Base-by-base conservation (phyloP, 495 filamentous ascomycete species). In the Trichodelitschia bisporula region DNA sequence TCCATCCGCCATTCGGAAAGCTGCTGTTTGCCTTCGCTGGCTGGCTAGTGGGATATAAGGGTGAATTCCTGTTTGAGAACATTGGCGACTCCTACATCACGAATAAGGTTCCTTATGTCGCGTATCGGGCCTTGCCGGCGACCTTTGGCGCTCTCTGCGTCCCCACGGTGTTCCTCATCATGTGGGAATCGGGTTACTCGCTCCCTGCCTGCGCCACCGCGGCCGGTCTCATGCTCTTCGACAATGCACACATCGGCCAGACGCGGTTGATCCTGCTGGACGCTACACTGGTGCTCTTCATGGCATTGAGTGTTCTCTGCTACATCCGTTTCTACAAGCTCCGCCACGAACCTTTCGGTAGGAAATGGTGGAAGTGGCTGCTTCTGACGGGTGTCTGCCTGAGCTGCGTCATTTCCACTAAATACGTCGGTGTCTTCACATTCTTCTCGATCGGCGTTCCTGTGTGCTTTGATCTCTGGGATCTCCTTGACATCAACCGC, bases 301-400 rank as follows among this genome's bases (percentile, higher is more conserved):
- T 99, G 82, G 82, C 89, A 4, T 66, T 86, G 46, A 90, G 79
- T 49, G 56, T 99, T 27, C 61, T 93, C 29, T 77, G 64, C 57
- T 95, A 99, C 52, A 69, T 99, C 44, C 78, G 79, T 25, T 99
- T 99, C 60, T 93, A 93, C 60, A 99, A 95, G 62, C 55, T 89
- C 36, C 67, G 86, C 30, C 80, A 93, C 42, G 62, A 74, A 32
- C 64, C 86, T 3, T 97, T 97, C 46, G 62, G 70, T 11, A 68
- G 80, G 29, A 95, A 95, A 48, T 97, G 86, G 86, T 97, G 86
- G 86, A 97, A 97, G 51, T 97, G 86, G 86, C 63, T 97, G 19
- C 67, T 97, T 30, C 54, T 95, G 42, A 97, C 86, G 11, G 86
- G 86, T 27, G 77, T 97, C 44, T 70, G 72, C 28, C 61, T 97